Evolutionary conservation across 2,329 filamentous ascomycete species (phyloP).

Genomic region (Pestalotiopsis sp.): DNA sequence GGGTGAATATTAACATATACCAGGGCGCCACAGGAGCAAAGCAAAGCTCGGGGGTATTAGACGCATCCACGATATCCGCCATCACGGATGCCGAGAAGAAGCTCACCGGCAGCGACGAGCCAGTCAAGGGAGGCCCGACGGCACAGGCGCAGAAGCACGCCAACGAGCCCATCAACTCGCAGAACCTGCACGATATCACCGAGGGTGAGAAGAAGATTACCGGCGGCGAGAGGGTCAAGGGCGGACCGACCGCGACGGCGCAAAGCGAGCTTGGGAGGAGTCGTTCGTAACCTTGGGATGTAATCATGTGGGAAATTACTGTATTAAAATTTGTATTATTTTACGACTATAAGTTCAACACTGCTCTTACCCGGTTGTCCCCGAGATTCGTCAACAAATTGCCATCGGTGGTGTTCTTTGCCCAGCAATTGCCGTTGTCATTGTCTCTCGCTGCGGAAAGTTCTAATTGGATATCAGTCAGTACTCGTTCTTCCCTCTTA

Average conservation of each 20-base stretch:
- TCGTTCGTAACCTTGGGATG: background rate
- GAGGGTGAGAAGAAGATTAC: constrained; percentile 42
- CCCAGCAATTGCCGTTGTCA: background rate
- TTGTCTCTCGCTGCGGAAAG: background rate
- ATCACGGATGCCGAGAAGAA: constrained; percentile 42
- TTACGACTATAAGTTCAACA: background rate
- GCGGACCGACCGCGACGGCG: constrained; percentile 40
- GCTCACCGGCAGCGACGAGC: constrained; percentile 36
- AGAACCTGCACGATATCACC: constrained; percentile 42
- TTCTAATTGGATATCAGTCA: background rate
- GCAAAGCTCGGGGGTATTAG: constrained; percentile 23
- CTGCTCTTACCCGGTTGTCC: background rate
- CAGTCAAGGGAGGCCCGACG: constrained; percentile 40
- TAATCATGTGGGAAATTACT: background rate
- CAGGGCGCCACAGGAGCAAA: constrained; percentile 4
- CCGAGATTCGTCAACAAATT: background rate
- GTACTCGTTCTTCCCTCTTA: background rate
- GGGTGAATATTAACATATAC: background rate
- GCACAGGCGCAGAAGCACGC: constrained; percentile 42
- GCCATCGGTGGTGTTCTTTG: background rate
- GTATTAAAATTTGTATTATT: background rate
- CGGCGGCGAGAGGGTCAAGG: constrained; percentile 32
- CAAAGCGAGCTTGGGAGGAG: constrained; percentile 33
- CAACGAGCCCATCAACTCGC: constrained; percentile 32
- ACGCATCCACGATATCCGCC: constrained; percentile 36